Conservation (phyloP, 1,139 yeast species). For the Suhomyces guaymorum region DNA sequence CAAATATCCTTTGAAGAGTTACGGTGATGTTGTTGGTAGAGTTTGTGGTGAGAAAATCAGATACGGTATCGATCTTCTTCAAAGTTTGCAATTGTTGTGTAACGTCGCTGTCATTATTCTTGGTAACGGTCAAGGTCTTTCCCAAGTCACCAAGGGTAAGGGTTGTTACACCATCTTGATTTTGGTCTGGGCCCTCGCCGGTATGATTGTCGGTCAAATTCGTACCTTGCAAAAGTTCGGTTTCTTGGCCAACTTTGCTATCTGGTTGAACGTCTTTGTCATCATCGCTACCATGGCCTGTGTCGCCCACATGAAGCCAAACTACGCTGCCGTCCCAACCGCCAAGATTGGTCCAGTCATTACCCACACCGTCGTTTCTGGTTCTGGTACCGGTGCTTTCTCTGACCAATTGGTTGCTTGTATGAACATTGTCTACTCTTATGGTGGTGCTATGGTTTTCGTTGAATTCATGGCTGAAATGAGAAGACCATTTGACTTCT, state of each 20-base stretch:
- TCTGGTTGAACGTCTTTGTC: conserved; percentile 6
- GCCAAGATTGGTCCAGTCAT: conserved; percentile 3
- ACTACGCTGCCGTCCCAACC: conserved; percentile 1
- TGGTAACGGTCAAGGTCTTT: conserved; percentile 6
- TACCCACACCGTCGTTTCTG: conserved; percentile 2
- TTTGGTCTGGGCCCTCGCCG: conserved; percentile 4
- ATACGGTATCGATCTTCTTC: conserved; percentile 5
- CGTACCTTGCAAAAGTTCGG: conserved; percentile 5
- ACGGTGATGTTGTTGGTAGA: conserved; percentile 7
- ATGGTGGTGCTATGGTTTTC: conserved; percentile 6
- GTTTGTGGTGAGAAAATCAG: conserved; percentile 3
- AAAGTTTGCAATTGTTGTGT: conserved; percentile 5
- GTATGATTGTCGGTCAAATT: conserved; percentile 5
- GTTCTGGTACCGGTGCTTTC: conserved; percentile 1
- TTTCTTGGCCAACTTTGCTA: conserved; percentile 4
- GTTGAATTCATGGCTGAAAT: conserved; percentile 7
- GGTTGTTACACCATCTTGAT: conserved; percentile 5
- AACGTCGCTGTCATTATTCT: conserved; percentile 6
- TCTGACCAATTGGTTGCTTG: conserved; percentile 4
- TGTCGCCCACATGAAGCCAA: conserved; percentile 5
- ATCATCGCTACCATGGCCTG: conserved; percentile 6
- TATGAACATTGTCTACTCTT: conserved; percentile 5
- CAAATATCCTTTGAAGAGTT: conserved; percentile 4
- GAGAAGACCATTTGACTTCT: conserved; percentile 6
- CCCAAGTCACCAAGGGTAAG: conserved; percentile 5